Base-by-base conservation (phyloP, 192 early-diverging fungal species). In the Coemansia sp. region DNA sequence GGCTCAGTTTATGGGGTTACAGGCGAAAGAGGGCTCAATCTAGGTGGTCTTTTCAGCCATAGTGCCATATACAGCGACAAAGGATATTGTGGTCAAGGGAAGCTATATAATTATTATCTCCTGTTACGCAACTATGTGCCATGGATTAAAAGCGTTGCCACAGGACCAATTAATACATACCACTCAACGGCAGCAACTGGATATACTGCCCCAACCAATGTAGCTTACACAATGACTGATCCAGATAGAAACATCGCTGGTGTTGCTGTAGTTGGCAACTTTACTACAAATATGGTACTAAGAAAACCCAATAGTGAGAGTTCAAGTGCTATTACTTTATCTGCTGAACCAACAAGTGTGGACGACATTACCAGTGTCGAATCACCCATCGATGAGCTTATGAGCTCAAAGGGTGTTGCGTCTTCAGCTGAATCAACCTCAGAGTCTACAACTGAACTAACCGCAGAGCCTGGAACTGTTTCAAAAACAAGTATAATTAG, bases 41-140 rank as follows among this genome's bases (percentile, higher is more conserved):
- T 67, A 12, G 20, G 51, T 33, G 65, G 43, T 1, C n/a, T 67
- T 10, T 67, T 56, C 18, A 67, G 65, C 12, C 43, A 67, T 18
- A 67, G 65, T 23, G 41, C 56, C 5, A 20, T 59, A 12, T 59
- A 67, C 20, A 56, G 65, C 4, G 39, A 38, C 36, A 45, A 23
- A 16, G 70, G 62, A 4, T 72, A 68, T 23, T 77, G 76, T 26
- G 63, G 70, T 1, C 20, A 38, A 1, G 44, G 57, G 1, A 63
- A 49, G 4, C 46, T 77, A 10, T 48, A 62, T 41, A 64, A 49
- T 52, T 77, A 77, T 63, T 77, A 77, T 55, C 62, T 56, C 5
- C 26, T 72, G 30, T 21, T 77, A 18, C 66, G 70, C 46, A 71
- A 77, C 66, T 77, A 77, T 33, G 33, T 77, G 0, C 36, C 66